These are phyloP conservation scores for Scenedesmus sp. DNA, from an alignment of 163 green algal genomes.

Conservation along the genomic window DNA sequence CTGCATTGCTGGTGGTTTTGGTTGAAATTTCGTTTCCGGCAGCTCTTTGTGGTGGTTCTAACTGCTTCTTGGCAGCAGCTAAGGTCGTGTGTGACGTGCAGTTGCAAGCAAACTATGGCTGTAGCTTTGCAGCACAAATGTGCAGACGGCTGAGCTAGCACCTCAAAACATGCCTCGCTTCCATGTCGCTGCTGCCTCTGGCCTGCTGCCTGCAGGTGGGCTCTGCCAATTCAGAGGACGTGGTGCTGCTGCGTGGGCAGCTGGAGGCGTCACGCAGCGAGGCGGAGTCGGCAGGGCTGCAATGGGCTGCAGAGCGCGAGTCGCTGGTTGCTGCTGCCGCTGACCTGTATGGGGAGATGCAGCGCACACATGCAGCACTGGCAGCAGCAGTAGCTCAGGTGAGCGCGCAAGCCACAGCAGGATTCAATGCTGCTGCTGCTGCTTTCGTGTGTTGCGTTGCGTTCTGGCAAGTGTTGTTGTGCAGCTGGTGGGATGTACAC, in stretches of 20 bases:
- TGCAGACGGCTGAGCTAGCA: neutral
- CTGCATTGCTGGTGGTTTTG: neutral
- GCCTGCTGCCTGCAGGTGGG: slow-evolving; percentile 3
- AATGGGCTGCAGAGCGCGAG: slow-evolving; percentile 37
- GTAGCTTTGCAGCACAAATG: too few relatives aligned
- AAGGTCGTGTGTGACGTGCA: neutral
- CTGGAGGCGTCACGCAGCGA: slow-evolving; percentile 17
- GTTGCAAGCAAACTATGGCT: too few relatives aligned
- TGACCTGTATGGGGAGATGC: slow-evolving; percentile 38
- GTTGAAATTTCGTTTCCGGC: too few relatives aligned
- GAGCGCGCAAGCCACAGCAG: neutral
- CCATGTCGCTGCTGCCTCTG: neutral
- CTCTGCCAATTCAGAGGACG: slow-evolving; percentile 15
- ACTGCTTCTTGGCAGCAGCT: neutral
- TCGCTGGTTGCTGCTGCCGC: neutral
- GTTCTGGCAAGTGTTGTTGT: neutral
- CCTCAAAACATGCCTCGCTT: neutral
- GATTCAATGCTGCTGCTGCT: neutral
- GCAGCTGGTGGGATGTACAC: neutral
- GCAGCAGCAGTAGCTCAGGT: slow-evolving; percentile 23
- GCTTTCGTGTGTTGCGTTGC: too few relatives aligned
- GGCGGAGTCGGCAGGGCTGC: neutral
- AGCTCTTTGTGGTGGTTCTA: neutral
- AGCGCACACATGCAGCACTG: slow-evolving; percentile 1
- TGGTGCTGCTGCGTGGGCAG: slow-evolving; percentile 27